Base-by-base conservation (phyloP, 192 early-diverging fungal genomes). In the Backusella liffmaniae region DNA sequence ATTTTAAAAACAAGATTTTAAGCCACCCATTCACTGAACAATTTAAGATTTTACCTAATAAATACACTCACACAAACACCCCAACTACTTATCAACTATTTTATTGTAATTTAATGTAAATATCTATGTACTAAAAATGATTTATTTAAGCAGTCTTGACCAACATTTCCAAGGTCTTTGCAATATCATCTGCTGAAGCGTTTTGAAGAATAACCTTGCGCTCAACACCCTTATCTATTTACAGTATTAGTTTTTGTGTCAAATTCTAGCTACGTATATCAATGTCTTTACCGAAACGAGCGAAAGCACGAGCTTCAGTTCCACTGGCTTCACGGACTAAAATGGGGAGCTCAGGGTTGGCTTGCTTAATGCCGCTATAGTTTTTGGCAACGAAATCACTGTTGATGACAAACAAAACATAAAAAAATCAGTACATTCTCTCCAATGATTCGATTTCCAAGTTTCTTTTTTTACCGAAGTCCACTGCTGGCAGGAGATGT, bases 311-410 rank as follows among this genome's bases (percentile, higher is more conserved):
- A 15, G 96, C 93, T 83, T 97, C 91, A 53, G 95, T 88, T 37
- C 91, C 92, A 72, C 80, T 83, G 18, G 94, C 94, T 78, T 98
- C 96, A 74, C 96, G 92, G 42, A 98, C 91, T 18, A 98, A 88
- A 76, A 98, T 93, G 26, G 96, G 96, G 21, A 98, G 84, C 12
- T 88, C 84, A 9, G 96, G 96, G 86, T 98, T 96, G 66, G 88
- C 92, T 73, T 90, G 80, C 84, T 96, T 96, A 56, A 98, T 77
- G n/a, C 83, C 86, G 10, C 86, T 84, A 79, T 96, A 98, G 81
- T 94, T 85, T 75, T 92, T 90, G 39, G 89, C 80, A 51, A 98
- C 87, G 81, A 95, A 98, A 77, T 96, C 90, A 73, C 96, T 97
- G 86, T 30, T 69, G 21, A 30, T 51, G 21, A 75, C 6, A 75